phyloP scores from a whole-genome alignment of 2,329 filamentous ascomycete genomes.

The Alternaria tenuissima region DNA sequence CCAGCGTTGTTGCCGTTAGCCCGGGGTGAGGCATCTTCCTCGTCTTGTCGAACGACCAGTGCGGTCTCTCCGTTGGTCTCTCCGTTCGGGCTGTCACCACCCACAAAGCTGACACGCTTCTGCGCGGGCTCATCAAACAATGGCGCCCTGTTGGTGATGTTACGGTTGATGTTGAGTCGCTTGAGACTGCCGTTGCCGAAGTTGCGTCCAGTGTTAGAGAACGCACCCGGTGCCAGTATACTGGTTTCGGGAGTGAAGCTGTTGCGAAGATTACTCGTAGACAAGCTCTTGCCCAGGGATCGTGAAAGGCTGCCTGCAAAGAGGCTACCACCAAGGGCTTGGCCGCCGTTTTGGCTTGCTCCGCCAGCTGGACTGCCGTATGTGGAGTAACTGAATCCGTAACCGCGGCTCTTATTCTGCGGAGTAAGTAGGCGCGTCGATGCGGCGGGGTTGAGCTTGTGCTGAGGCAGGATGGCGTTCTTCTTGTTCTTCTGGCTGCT shows the following conservation, averaged over 20 bases:
- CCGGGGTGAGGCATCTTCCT: slow-evolving; percentile 61
- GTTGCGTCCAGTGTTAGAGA: slow-evolving; percentile 68
- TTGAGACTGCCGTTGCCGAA: slow-evolving; percentile 70
- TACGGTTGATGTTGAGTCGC: slow-evolving; percentile 90
- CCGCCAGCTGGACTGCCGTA: slow-evolving; percentile 82
- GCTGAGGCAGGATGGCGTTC: slow-evolving; percentile 81
- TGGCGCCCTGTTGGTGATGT: slow-evolving; percentile 68
- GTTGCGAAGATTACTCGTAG: slow-evolving; percentile 83
- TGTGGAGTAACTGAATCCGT: slow-evolving; percentile 91
- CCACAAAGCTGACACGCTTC: slow-evolving; percentile 90
- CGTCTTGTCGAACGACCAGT: slow-evolving; percentile 60
- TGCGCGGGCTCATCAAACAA: slow-evolving; percentile 66
- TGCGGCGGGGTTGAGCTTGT: slow-evolving; percentile 84
- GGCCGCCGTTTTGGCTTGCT: slow-evolving; percentile 78
- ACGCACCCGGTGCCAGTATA: slow-evolving; percentile 84
- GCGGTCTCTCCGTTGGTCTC: slow-evolving; percentile 56
- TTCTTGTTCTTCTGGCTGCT: slow-evolving; percentile 79
- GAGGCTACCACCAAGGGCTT: slow-evolving; percentile 60
- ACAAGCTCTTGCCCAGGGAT: slow-evolving; percentile 85
- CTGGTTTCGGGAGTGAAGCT: slow-evolving; percentile 85
- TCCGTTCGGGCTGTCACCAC: slow-evolving; percentile 56
- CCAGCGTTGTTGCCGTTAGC: slow-evolving; percentile 55
- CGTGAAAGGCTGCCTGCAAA: slow-evolving; percentile 69
- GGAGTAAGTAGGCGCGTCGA: slow-evolving; percentile 83
- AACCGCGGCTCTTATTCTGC: slow-evolving; percentile 76